These are phyloP conservation scores for Solanum gandarillasii DNA, from an alignment of 257 asterid genomes.

Conservation along the genomic window DNA sequence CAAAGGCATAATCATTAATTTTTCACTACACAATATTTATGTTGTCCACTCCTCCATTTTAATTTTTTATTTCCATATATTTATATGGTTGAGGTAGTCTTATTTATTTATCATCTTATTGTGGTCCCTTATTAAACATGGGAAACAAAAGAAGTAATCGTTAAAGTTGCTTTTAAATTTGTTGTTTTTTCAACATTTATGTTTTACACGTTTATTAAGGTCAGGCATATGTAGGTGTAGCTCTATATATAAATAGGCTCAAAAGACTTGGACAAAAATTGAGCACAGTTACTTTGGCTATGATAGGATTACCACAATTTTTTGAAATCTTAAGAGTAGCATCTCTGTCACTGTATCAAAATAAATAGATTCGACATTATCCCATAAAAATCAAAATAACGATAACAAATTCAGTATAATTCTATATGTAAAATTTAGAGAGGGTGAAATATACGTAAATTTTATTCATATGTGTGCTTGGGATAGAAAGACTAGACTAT, in stretches of 20 bases:
- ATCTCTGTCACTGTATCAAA: neutral
- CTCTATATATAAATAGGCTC: neutral
- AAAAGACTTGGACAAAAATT: neutral
- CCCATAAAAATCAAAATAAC: too few species aligned
- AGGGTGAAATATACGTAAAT: fast-evolving
- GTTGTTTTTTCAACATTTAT: neutral
- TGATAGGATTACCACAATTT: neutral
- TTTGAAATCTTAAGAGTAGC: neutral
- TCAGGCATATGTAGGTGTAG: neutral
- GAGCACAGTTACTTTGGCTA: neutral
- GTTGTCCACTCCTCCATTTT: neutral
- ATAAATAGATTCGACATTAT: neutral
- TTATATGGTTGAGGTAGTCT: neutral
- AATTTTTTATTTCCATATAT: too few species aligned
- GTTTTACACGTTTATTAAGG: neutral
- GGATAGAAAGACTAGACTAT: neutral
- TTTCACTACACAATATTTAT: neutral
- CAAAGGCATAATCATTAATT: neutral
- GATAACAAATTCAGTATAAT: fast-evolving
- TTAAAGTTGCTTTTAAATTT: neutral
- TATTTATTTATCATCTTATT: neutral
- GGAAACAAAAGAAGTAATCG: neutral
- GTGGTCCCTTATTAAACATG: neutral
- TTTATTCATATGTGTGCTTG: neutral
- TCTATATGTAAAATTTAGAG: fast-evolving